Evolutionary conservation across 805 yeast species (phyloP), one percentile per base, ranked within the genome.

Genomic region (Metschnikowia reukaufii): DNA sequence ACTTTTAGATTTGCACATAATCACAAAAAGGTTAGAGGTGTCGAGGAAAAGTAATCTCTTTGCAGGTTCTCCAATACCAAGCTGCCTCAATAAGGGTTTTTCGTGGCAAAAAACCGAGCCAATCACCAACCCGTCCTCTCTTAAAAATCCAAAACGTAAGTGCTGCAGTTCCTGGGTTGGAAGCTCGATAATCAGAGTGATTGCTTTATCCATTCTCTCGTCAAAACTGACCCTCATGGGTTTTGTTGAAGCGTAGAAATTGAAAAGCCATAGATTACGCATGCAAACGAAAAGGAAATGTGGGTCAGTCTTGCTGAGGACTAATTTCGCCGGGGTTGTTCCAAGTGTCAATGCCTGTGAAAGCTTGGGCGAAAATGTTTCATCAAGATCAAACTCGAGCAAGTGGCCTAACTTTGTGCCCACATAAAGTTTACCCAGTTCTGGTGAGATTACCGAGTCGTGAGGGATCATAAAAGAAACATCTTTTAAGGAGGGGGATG

Each of bases 91-190:
- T 8, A 55, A 47, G 1, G 74, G 63, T 17, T 44, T 52, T 30
- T 48, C 54, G 35, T 60, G 61, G 2, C 65, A 52, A 4, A 57
- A 55, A 1, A 72, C 48, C 3, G 59, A 49, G 3, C 65, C 66
- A 4, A 65, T 30, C 6, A 62, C 56, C 9, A 72, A 42, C 1
- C 77, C 77, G 42, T 71, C 74, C 19, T 69, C 75, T 37, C 73
- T 51, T 4, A 67, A 50, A 44, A 57, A 55, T 6, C 55, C 60
- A 44, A 60, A 48, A 4, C 45, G 33, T 16, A 52, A 17, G n/a
- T 44, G 41, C 36, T 47, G 54, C 2, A 38, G 30, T 21, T 36
- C 47, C 4, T 27, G 36, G 2, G 42, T 50, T 5, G 56, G 58
- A 13, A 58, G 37, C 35, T 55, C 59, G 1, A 48, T 46, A 47